phyloP scores from a whole-genome alignment of 1,284 basidiomycete species.

The Sporisorium reilianum region DNA sequence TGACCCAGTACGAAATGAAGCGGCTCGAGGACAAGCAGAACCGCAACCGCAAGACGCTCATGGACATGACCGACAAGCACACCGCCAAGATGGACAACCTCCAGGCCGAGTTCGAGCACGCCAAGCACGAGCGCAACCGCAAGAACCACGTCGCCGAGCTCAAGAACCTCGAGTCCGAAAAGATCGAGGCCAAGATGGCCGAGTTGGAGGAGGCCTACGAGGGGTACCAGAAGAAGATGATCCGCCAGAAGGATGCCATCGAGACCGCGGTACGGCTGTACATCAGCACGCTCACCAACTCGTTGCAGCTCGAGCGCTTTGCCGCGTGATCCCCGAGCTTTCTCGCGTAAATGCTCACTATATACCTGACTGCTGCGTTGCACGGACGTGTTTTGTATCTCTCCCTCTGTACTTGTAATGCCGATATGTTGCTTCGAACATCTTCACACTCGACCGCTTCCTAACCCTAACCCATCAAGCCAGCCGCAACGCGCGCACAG shows the following conservation, averaged over 20 bases:
- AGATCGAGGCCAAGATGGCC: constrained; percentile 55
- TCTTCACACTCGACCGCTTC: too few relatives aligned
- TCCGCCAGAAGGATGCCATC: constrained; percentile 48
- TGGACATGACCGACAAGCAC: constrained; percentile 53
- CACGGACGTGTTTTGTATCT: too few relatives aligned
- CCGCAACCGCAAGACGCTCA: constrained; percentile 46
- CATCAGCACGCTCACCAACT: constrained; percentile 43
- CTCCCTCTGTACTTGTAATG: constrained; percentile 25
- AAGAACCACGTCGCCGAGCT: constrained; percentile 36
- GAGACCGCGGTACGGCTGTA: constrained; percentile 44
- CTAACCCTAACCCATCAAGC: background rate
- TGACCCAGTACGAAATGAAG: constrained; percentile 54
- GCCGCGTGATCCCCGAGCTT: constrained; percentile 4
- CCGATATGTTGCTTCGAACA: background rate
- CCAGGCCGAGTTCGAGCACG: constrained; percentile 42
- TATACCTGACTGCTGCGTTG: too few relatives aligned
- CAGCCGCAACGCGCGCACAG: constrained; percentile 38
- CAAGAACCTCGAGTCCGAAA: constrained; percentile 41
- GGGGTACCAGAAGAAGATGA: constrained; percentile 49
- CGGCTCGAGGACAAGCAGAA: constrained; percentile 48
- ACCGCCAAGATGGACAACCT: constrained; percentile 48
- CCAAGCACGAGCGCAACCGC: constrained; percentile 33
- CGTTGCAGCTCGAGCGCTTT: constrained; percentile 44
- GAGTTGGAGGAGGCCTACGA: constrained; percentile 40
- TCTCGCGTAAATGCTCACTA: background rate